phyloP scores from a whole-genome alignment of 805 yeast species.

The Groenewaldozyma salmanticensis region DNA sequence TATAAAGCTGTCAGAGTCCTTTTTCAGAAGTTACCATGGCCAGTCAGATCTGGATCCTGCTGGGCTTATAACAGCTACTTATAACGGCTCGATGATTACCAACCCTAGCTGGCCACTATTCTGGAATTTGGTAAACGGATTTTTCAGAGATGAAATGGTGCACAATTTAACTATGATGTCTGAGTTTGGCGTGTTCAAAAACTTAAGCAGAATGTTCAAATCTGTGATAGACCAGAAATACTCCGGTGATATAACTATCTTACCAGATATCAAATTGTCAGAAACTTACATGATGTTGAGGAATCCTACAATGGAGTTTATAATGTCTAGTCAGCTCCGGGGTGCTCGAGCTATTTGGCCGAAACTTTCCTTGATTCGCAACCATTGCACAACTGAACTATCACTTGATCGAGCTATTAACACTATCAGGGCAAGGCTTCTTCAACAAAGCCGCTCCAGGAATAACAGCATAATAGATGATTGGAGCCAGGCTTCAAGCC shows the following conservation, averaged over 20 bases:
- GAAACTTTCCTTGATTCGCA: conserved; percentile 69
- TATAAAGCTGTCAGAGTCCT: conserved; percentile 28
- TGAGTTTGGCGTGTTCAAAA: conserved; percentile 70
- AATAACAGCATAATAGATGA: no score
- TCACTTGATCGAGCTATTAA: conserved; percentile 74
- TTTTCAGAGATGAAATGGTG: conserved; percentile 58
- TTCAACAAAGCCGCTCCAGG: no score
- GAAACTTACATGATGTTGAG: conserved; percentile 57
- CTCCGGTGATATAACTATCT: conserved; percentile 86
- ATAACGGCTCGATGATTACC: neutral
- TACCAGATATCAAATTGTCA: conserved; percentile 57
- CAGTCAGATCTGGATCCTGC: neutral
- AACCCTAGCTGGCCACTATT: conserved; percentile 5
- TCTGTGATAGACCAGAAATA: conserved; percentile 79
- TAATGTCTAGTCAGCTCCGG: conserved; percentile 57
- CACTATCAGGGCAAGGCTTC: conserved; percentile 32
- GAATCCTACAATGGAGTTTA: conserved; percentile 74
- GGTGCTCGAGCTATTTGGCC: conserved; percentile 97
- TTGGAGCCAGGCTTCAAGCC: neutral
- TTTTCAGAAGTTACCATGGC: conserved; percentile 2
- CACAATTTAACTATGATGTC: conserved; percentile 66
- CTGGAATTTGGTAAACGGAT: conserved; percentile 24
- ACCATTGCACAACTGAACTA: conserved; percentile 86
- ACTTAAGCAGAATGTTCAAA: conserved; percentile 59
- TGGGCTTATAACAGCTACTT: no score